These are phyloP conservation scores for Zalaria obscura DNA, from an alignment of 2,329 filamentous ascomycete species.

Conservation along the genomic window DNA sequence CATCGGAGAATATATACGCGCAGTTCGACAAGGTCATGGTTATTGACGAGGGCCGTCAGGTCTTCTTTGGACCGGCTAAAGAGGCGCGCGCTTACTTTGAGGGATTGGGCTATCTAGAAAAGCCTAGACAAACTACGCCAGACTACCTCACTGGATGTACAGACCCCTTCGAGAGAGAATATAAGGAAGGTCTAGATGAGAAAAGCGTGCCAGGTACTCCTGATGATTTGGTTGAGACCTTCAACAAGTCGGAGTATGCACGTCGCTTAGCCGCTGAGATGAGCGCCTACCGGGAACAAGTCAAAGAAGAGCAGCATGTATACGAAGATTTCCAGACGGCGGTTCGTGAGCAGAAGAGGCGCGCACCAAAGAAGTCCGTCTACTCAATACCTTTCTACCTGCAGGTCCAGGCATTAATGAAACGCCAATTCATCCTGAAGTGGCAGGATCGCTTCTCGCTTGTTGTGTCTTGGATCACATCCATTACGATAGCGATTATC, in stretches of 20 bases:
- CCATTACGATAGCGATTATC: conserved; percentile 62
- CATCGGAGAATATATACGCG: conserved; percentile 48
- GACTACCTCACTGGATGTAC: conserved; percentile 75
- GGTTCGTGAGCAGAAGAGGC: conserved; percentile 65
- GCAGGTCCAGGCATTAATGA: conserved; percentile 71
- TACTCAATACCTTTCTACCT: conserved; percentile 74
- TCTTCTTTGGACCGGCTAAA: conserved; percentile 56
- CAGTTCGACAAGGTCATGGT: conserved; percentile 77
- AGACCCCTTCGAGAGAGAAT: conserved; percentile 70
- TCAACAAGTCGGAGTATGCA: conserved; percentile 48
- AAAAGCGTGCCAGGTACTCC: conserved; percentile 56
- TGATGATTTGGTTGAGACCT: conserved; percentile 54
- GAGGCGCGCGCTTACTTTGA: conserved; percentile 66
- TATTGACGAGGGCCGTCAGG: conserved; percentile 60
- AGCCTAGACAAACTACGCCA: conserved; percentile 64
- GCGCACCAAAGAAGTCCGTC: conserved; percentile 56
- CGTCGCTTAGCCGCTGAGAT: conserved; percentile 50
- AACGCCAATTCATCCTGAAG: conserved; percentile 73
- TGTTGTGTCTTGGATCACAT: conserved; percentile 55
- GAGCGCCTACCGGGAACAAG: conserved; percentile 47
- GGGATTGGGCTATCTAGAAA: conserved; percentile 57
- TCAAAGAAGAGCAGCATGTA: conserved; percentile 50
- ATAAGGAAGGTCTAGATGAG: conserved; percentile 50
- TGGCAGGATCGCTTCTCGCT: conserved; percentile 75
- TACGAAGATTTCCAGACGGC: conserved; percentile 66